Evolutionary conservation across 1,284 basidiomycete genomes (phyloP).

Genomic region (Fomitopsis schrenkii): DNA sequence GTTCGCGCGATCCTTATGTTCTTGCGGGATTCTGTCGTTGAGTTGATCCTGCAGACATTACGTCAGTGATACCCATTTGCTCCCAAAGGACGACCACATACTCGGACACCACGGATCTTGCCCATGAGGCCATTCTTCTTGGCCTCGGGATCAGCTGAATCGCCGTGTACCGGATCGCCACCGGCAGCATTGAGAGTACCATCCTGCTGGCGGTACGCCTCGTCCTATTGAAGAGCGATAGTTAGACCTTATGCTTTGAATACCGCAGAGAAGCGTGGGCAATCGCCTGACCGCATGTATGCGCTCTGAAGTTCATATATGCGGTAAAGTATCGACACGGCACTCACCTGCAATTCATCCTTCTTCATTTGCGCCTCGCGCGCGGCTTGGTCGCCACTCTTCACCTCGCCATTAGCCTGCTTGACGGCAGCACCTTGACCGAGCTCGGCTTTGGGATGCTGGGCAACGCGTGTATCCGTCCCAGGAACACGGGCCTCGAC

Average conservation of each 20-base stretch:
- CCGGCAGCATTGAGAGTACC: slow-evolving; percentile 26
- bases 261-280: too few relatives aligned
- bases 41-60: slow-evolving; percentile 35
- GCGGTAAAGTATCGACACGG: background rate
- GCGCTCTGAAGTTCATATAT: background rate
- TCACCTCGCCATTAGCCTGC: slow-evolving; percentile 33
- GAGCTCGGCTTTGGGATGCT: slow-evolving; percentile 39
- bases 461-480: slow-evolving; percentile 35
- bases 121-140: slow-evolving; percentile 51
- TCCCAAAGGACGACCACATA: slow-evolving; percentile 13
- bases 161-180: slow-evolving; percentile 22
- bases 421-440: slow-evolving; percentile 24
- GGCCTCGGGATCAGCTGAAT: slow-evolving; percentile 39
- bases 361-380: slow-evolving; percentile 17
- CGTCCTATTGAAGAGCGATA: slow-evolving; percentile 9
- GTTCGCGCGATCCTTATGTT: slow-evolving; percentile 55
- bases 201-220: slow-evolving; percentile 29
- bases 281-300: background rate
- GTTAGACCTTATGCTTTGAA: too few relatives aligned
- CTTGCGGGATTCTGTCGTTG: slow-evolving; percentile 49
- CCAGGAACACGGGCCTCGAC: slow-evolving; percentile 49
- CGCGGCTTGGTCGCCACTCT: slow-evolving; percentile 25
- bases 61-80: background rate
- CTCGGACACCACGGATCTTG: slow-evolving; percentile 38
- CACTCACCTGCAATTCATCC: slow-evolving; percentile 17